phyloP scores from a whole-genome alignment of 768 basidiomycete species.

The Mycena vitilis region DNA sequence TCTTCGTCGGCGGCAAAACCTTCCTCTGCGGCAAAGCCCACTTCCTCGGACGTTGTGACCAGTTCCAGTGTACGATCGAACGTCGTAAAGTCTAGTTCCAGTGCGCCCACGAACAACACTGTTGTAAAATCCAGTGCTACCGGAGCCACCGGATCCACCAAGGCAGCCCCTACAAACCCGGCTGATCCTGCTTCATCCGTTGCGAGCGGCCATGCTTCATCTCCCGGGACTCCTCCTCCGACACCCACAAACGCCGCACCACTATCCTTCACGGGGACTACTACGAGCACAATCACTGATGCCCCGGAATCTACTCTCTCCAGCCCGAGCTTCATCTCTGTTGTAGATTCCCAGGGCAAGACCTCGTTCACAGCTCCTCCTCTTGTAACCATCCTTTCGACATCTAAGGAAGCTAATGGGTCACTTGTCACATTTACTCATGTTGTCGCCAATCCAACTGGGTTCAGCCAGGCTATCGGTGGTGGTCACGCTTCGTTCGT shows the following conservation, averaged over 20 bases:
- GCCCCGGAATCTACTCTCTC: slow-evolving; percentile 57
- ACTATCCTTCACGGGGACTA: slow-evolving; percentile 37
- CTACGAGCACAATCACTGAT: slow-evolving; percentile 56
- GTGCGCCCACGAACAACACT: background rate
- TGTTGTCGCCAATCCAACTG: slow-evolving; percentile 63
- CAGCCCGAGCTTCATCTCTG: slow-evolving; percentile 54
- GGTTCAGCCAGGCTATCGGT: slow-evolving; percentile 38
- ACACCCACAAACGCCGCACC: background rate
- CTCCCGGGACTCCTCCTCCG: background rate
- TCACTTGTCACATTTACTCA: slow-evolving; percentile 61
- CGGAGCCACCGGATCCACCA: background rate
- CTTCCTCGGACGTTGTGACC: background rate
- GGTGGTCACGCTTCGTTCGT: slow-evolving; percentile 40
- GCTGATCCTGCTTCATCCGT: background rate
- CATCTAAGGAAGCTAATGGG: slow-evolving; percentile 60
- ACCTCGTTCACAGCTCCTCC: slow-evolving; percentile 56
- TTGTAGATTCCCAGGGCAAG: slow-evolving; percentile 52
- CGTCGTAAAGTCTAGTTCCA: slow-evolving; percentile 13
- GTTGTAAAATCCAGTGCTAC: slow-evolving; percentile 10
- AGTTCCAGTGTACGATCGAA: background rate
- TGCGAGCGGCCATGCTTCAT: background rate
- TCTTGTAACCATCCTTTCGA: slow-evolving; percentile 58
- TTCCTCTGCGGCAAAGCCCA: background rate
- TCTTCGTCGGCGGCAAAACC: background rate
- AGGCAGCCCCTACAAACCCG: background rate